Evolutionary conservation across 495 filamentous ascomycete genomes (phyloP).

Genomic region (Cladorrhinum samala): DNA sequence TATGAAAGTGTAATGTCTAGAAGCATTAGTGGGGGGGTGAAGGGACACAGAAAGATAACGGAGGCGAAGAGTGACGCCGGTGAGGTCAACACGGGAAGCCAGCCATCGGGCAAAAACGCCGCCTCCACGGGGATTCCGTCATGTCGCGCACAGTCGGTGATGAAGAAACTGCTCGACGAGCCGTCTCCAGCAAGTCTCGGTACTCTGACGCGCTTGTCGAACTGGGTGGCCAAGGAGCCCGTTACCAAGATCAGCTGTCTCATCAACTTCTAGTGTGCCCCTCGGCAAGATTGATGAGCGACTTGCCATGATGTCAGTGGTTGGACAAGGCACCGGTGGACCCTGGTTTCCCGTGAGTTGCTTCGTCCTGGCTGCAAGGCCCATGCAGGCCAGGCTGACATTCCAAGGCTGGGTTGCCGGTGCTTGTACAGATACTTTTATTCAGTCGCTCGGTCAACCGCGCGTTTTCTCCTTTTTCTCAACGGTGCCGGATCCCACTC

Average conservation of each 20-base stretch:
- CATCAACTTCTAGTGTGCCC: no score
- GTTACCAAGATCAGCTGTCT: constrained; percentile 8
- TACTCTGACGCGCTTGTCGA: neutral
- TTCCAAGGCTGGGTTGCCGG: neutral
- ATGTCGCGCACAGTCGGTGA: no score
- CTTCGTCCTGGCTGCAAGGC: constrained; percentile 1
- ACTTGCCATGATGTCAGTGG: constrained; percentile 29
- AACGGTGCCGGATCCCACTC: neutral
- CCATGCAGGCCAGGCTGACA: neutral
- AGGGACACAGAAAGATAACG: constrained; percentile 6
- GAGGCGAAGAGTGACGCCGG: constrained; percentile 10
- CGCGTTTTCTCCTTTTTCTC: neutral
- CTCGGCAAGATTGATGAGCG: constrained; percentile 6
- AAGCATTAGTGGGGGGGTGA: no score
- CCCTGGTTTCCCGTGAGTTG: neutral
- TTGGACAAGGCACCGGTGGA: constrained; percentile 6
- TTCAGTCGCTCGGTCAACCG: neutral
- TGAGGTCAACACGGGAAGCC: no score
- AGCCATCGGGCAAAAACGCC: neutral
- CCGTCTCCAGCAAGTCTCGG: neutral
- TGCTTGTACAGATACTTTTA: neutral
- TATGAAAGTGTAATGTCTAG: no score
- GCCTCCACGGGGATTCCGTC: constrained; percentile 1
- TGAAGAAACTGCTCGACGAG: no score
- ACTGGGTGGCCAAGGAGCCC: neutral